Conservation (phyloP, 2,329 filamentous ascomycete species). For the Tolypocladium endophyticum region DNA sequence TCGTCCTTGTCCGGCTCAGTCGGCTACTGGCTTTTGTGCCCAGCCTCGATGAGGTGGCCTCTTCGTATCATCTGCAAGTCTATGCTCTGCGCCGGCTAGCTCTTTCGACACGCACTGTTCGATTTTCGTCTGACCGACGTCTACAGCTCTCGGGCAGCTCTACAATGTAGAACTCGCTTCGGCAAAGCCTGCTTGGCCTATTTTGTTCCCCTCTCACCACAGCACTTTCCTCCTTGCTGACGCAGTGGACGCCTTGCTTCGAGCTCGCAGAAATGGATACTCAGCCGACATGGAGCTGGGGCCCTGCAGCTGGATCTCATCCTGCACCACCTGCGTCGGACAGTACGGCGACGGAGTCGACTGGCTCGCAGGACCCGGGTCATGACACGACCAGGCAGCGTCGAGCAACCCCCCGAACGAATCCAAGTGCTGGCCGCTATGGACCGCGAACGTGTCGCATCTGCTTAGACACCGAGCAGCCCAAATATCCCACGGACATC, state of each 20-base stretch:
- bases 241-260: conserved; percentile 2
- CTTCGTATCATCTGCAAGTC: conserved; percentile 10
- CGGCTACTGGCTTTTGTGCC: not conserved
- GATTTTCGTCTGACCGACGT: not conserved
- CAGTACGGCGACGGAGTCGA: not conserved
- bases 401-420: conserved; percentile 5
- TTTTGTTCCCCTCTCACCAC: conserved; percentile 4
- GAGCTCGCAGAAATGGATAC: conserved; percentile 12
- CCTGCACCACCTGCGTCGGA: conserved; percentile 1
- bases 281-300: conserved; percentile 15
- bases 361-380: not conserved
- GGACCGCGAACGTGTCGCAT: conserved; percentile 75
- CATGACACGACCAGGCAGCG: not conserved
- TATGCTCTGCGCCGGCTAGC: conserved; percentile 8
- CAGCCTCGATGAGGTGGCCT: conserved; percentile 20
- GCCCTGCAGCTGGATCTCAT: not conserved
- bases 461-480: conserved; percentile 61
- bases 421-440: conserved; percentile 36
- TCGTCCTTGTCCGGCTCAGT: conserved; percentile 1
- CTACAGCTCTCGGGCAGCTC: not conserved
- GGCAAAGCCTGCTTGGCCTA: conserved; percentile 6
- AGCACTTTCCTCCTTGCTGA: not conserved
- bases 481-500: conserved; percentile 30
- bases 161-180: not conserved
- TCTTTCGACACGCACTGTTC: not conserved